Evolutionary conservation across 2,329 filamentous ascomycete genomes (phyloP), one percentile per base, ranked within the genome.

Genomic region (Mycogone perniciosa): DNA sequence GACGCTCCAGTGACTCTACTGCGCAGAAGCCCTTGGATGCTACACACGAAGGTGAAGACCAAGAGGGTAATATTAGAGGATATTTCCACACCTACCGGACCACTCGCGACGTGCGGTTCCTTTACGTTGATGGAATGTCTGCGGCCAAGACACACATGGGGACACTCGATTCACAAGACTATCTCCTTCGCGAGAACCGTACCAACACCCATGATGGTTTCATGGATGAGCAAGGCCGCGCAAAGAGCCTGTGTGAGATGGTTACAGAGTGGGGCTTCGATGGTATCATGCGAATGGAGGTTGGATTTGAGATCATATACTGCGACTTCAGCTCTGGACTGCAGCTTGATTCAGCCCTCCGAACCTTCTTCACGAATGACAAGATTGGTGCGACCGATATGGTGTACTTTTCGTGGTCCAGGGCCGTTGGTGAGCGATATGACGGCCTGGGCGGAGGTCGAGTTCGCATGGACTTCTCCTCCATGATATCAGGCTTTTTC

Each of bases 81-180:
- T 86, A 82, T 58, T 69, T 89, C 1, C 85, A 89, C 59, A 83
- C 78, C 0, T 89, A 88, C 61, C 72, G 73, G 6, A 76, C 84
- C 3, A 76, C 68, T 1, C 74, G 78, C 10, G 69, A 77, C 4
- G 68, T 88, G 1, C 75, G 76, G 8, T 69, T 88, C 3, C 67
- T 89, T 3, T 87, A 88, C 59, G 63, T 89, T 11, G 86, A 89
- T 60, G 86, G 86, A 4, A 82, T 84, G 72, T 78, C 79, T 2
- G 86, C 83, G 0, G 85, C 75, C 1, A 89, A 89, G 57, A 80
- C 79, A 0, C 45, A 60, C 1, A 80, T 82, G 60, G 86, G 85
- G 4, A 87, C 84, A 0, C 71, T 88, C 3, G 85, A 89, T 60
- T 75, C 79, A 0, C 84, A 88, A 59, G 85, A 89, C 59, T 61